Evolutionary conservation across 176 grass and related monocot genomes (phyloP).

Genomic region (Puccinellia tenuiflora): DNA sequence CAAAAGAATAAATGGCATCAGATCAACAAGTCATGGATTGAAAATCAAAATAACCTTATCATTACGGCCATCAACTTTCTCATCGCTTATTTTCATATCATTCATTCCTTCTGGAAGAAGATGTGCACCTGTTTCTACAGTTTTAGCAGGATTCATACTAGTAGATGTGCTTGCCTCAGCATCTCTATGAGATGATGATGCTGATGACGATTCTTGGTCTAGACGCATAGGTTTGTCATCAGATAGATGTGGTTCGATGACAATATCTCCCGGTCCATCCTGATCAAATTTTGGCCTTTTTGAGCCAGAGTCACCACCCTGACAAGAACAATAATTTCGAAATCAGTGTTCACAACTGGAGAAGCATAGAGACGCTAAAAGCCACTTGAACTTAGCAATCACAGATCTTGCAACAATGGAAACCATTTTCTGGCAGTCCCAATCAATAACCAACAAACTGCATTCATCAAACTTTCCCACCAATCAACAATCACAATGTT

Average conservation of each 20-base stretch:
- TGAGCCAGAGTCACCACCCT: constrained; percentile 74
- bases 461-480: not conserved
- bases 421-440: not conserved
- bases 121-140: constrained; percentile 59
- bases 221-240: constrained; percentile 38
- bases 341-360: not conserved
- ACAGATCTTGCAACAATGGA: not conserved
- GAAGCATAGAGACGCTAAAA: not conserved
- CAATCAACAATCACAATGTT: not conserved
- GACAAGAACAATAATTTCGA: constrained; percentile 16
- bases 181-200: constrained; percentile 44
- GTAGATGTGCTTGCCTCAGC: constrained; percentile 76
- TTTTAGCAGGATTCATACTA: constrained; percentile 42
- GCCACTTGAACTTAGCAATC: not conserved
- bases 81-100: constrained; percentile 82
- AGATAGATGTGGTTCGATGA: constrained; percentile 47
- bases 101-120: constrained; percentile 89
- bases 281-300: constrained; percentile 90
- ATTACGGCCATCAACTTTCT: constrained; percentile 53
- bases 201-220: constrained; percentile 41
- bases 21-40: not conserved
- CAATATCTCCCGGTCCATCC: constrained; percentile 55
- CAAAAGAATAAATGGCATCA: constrained; percentile 14
- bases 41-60: constrained; percentile 66
- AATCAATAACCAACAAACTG: not conserved